phyloP scores from a whole-genome alignment of 352 stramenopile genomes.

The Globisporangium abappressorium region DNA sequence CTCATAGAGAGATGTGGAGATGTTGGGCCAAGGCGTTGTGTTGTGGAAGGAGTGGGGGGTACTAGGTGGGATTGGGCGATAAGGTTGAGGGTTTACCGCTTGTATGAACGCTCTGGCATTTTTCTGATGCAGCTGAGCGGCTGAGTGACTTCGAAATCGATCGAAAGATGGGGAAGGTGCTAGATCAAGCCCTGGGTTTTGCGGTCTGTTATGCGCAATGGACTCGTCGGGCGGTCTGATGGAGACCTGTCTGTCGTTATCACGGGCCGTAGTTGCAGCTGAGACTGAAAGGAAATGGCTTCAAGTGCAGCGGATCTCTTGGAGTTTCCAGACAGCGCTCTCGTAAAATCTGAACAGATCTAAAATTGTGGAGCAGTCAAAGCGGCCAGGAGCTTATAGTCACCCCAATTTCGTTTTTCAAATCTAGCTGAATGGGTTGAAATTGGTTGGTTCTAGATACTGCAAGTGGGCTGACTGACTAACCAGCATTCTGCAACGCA shows the following conservation, averaged over 20 bases:
- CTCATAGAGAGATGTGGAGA: not conserved
- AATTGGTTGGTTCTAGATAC: too few relatives aligned
- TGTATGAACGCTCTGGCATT: slow-evolving; percentile 2
- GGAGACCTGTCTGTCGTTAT: not conserved
- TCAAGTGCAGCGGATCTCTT: not conserved
- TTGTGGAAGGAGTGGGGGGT: not conserved
- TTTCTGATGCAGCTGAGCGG: not conserved
- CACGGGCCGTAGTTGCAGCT: not conserved
- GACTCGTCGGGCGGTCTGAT: not conserved
- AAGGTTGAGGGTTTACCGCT: not conserved
- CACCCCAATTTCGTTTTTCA: not conserved
- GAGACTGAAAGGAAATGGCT: not conserved
- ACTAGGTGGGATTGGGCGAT: not conserved
- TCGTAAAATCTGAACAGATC: not conserved
- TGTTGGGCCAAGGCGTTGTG: not conserved
- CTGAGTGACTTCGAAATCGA: not conserved
- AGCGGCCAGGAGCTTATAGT: too few relatives aligned
- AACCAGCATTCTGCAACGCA: not conserved
- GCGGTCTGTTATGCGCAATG: not conserved
- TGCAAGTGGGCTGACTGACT: not conserved
- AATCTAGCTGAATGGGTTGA: not conserved
- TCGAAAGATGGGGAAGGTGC: not conserved
- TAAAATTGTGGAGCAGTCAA: too few relatives aligned
- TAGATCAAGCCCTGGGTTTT: not conserved
- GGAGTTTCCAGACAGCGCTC: not conserved